Base-by-base conservation (phyloP, 805 yeast genomes). In the Ogataea degrootiae region DNA sequence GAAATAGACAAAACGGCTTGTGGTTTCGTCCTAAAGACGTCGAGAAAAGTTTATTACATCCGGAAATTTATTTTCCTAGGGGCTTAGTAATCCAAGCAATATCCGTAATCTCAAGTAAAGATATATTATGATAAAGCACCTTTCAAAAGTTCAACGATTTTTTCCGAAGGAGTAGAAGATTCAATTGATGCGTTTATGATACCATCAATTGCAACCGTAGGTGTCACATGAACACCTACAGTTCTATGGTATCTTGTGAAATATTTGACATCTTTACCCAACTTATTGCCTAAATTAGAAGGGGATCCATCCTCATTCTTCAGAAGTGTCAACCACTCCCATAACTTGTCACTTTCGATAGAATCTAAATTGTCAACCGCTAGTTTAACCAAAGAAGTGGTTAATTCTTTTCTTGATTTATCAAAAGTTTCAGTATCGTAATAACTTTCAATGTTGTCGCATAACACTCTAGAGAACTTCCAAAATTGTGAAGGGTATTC, bases 161-260 rank as follows among this genome's bases (percentile, higher is more conserved):
- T 74, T 3, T 71, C 80, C 5, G 71, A 57, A 5, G 77, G 69
- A 43, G 82, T 77, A 8, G 89, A 79, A 39, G 89, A 80, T 56
- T 83, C 85, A 57, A 88, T 74, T 6, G 71, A 56, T 34, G 71
- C 70, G 52, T 75, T 77, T 21, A 73, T 72, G 43, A 85, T 77
- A 1, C 96, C 96, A 62, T 87, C 77, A 37, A 88, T 68, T 19
- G 76, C 64, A 14, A 87, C 85, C 5, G 94, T 83, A 19, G 96
- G 96, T 3, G 94, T 86, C n/a, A 85, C 83, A 61, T 89, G 96
- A 36, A 85, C 79, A 39, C 92, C 89, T 38, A 82, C 77, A 49
- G 87, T 87, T 61, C 96, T 76, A 45, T 80, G 82, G 60, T 79
- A 80, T 62, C 82, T 75, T 17, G 90, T 76, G 60, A 86, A 87